Evolutionary conservation across 352 stramenopile species (phyloP).

Genomic region (Thalassiosira oceanica): DNA sequence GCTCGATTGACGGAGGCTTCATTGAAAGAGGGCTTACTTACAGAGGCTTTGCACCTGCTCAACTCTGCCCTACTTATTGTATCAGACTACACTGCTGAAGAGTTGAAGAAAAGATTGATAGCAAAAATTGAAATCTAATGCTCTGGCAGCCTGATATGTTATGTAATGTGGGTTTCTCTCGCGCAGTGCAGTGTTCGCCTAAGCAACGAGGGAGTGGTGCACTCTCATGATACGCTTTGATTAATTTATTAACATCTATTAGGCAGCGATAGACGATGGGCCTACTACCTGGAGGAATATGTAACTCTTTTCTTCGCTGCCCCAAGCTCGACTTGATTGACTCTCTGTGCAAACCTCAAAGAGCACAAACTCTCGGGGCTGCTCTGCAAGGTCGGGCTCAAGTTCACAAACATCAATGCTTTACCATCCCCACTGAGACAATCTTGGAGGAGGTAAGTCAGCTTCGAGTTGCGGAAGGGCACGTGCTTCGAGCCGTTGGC

Average conservation of each 20-base stretch:
- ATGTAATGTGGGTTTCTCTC: too few relatives aligned
- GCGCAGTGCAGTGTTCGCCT: too few relatives aligned
- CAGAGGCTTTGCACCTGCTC: slow-evolving; percentile 17
- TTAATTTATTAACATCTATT: too few relatives aligned
- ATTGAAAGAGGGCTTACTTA: slow-evolving; percentile 16
- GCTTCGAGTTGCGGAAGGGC: slow-evolving; percentile 98
- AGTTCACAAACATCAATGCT: slow-evolving; percentile 99
- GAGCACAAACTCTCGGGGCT: slow-evolving; percentile 97
- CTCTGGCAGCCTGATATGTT: too few relatives aligned
- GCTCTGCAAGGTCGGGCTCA: slow-evolving; percentile 93
- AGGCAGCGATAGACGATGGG: too few relatives aligned
- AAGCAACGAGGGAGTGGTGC: too few relatives aligned
- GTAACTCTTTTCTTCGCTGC: too few relatives aligned
- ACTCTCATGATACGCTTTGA: too few relatives aligned
- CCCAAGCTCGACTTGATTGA: slow-evolving; percentile 96
- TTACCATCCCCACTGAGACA: slow-evolving; percentile 98
- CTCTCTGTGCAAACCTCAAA: slow-evolving; percentile 92
- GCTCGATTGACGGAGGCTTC: background rate
- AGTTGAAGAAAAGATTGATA: too few relatives aligned
- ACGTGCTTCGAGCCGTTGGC: slow-evolving; percentile 92
- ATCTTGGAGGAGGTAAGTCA: slow-evolving; percentile 98
- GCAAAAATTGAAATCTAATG: too few relatives aligned
- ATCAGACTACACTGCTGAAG: too few relatives aligned
- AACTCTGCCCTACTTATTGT: slow-evolving; percentile 7
- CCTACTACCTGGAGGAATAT: too few relatives aligned